Percentiles rank a stretch among this genome's conserved stretches.
Evolutionary conservation across 495 filamentous ascomycete species (phyloP).

Genomic region (Corynascus novoguineensis): DNA sequence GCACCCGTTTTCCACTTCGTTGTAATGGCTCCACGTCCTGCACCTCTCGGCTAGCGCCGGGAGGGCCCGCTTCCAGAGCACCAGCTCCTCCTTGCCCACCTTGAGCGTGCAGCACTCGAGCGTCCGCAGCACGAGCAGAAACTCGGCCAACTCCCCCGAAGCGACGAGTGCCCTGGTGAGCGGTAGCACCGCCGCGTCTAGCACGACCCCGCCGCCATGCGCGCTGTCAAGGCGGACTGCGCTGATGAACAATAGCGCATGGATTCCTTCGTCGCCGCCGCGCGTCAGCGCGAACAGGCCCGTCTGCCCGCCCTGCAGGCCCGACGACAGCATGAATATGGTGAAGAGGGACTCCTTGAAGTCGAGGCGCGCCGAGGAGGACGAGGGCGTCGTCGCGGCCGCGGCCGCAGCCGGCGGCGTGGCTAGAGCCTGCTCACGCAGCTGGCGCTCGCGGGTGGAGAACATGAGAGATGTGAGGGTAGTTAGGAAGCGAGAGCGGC

Average conservation of each 20-base stretch:
- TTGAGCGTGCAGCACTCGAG: slow-evolving; percentile 28
- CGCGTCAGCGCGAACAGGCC: slow-evolving; percentile 36
- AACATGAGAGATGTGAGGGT: slow-evolving; percentile 33
- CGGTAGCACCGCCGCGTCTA: slow-evolving; percentile 47
- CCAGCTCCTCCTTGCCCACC: slow-evolving; percentile 40
- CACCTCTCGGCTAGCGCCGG: slow-evolving; percentile 51
- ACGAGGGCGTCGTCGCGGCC: not conserved
- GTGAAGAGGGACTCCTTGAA: slow-evolving; percentile 47
- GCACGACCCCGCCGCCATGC: slow-evolving; percentile 38
- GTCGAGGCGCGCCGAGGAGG: slow-evolving; percentile 28
- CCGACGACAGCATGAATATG: slow-evolving; percentile 42
- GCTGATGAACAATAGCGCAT: slow-evolving; percentile 39
- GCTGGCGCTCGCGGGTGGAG: slow-evolving; percentile 36
- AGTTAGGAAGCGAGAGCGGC: slow-evolving; percentile 32
- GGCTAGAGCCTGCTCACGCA: slow-evolving; percentile 22
- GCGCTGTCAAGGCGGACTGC: slow-evolving; percentile 39
- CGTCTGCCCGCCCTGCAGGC: slow-evolving; percentile 34
- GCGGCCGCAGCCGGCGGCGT: not conserved
- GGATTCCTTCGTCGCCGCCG: slow-evolving; percentile 23
- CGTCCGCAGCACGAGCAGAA: slow-evolving; percentile 26
- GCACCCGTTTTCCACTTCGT: slow-evolving; percentile 27
- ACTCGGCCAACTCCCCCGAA: slow-evolving; percentile 23
- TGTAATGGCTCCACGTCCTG: slow-evolving; percentile 45
- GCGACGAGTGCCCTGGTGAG: slow-evolving; percentile 28
- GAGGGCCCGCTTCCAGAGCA: slow-evolving; percentile 46